Conservation (phyloP, 202 grass and related monocot genomes). For the Eragrostis tef region DNA sequence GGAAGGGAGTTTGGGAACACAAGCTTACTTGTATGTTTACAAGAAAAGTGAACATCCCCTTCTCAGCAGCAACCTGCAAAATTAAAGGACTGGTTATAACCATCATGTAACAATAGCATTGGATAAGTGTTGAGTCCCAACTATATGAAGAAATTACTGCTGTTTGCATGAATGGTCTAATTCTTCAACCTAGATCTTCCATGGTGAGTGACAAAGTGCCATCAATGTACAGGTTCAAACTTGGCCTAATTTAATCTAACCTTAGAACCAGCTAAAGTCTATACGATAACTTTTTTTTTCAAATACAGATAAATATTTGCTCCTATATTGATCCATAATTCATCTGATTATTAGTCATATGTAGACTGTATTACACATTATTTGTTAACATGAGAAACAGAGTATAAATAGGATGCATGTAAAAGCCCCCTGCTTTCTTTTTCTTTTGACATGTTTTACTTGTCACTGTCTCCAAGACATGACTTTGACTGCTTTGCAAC, state of each 20-base stretch:
- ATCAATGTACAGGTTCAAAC: constrained; percentile 8
- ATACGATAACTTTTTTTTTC: neutral
- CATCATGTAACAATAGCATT: constrained; percentile 28
- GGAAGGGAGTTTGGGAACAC: neutral
- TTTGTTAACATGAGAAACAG: constrained; percentile 21
- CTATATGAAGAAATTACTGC: neutral
- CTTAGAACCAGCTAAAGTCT: constrained; percentile 11
- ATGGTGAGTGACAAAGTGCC: neutral
- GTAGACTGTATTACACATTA: neutral
- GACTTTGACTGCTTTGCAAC: neutral
- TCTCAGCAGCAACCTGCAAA: constrained; percentile 81
- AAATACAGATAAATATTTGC: neutral
- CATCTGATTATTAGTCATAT: neutral
- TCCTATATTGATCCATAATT: constrained; percentile 7
- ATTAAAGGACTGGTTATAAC: constrained; percentile 34
- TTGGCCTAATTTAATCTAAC: constrained; percentile 1
- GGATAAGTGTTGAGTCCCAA: neutral
- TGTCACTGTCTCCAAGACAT: neutral
- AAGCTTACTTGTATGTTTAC: constrained; percentile 92
- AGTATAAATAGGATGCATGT: too few species aligned
- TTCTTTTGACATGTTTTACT: neutral
- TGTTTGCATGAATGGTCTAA: neutral
- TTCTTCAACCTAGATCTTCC: neutral
- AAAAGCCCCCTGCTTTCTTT: neutral
- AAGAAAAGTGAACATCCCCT: constrained; percentile 86